Percentiles rank a stretch among this genome's conserved stretches.
Conservation (phyloP, 305 asterid species). For the Fraxinus latifolia region DNA sequence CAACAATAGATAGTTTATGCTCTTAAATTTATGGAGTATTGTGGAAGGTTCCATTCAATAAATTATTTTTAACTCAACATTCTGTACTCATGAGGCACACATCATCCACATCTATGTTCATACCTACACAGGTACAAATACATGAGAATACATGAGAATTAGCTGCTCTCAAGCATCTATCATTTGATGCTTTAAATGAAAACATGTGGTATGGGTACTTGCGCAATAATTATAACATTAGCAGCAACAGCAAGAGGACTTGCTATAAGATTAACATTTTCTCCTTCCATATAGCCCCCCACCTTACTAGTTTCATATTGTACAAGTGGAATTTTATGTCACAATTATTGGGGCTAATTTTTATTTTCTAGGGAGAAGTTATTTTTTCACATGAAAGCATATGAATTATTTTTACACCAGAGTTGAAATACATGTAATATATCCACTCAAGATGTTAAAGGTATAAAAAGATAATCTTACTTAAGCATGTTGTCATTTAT, state of each 20-base stretch:
- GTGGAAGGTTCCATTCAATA: neutral
- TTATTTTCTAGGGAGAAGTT: neutral
- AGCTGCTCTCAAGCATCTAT: neutral
- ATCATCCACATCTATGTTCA: neutral
- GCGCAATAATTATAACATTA: neutral
- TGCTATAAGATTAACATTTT: neutral
- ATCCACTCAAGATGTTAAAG: neutral
- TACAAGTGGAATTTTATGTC: neutral
- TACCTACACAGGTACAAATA: neutral
- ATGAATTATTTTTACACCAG: neutral
- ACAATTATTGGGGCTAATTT: neutral
- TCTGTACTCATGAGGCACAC: neutral
- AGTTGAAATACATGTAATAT: neutral
- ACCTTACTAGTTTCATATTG: neutral
- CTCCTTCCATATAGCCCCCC: neutral
- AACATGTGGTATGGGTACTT: neutral
- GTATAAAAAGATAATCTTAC: neutral
- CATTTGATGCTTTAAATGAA: conserved; percentile 7
- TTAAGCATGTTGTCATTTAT: neutral
- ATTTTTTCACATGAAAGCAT: neutral
- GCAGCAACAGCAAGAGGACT: neutral
- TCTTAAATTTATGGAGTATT: neutral
- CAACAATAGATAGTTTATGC: neutral
- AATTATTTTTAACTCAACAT: neutral
- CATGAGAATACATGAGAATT: neutral